Base-by-base conservation (phyloP, 768 basidiomycete species). In the Boletellus sp. region DNA sequence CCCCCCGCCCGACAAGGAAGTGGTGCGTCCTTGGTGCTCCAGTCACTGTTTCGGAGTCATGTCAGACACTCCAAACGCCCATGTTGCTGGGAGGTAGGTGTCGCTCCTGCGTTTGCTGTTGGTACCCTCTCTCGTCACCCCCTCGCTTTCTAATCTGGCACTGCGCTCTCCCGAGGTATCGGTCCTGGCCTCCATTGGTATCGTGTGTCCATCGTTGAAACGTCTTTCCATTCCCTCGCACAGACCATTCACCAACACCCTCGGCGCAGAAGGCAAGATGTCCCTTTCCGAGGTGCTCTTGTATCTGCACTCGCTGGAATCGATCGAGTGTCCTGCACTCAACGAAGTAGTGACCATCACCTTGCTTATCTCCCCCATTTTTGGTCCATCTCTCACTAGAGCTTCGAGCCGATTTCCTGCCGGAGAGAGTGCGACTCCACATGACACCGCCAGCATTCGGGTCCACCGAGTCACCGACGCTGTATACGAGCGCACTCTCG, bases 241-340 rank as follows among this genome's bases (percentile, higher is more conserved):
- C 13, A 45, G 34, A 17, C n/a, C n/a, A 1, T 39, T 47, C 10
- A 26, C n/a, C n/a, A 45, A 34, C 24, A 2, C 36, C 17, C 44
- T 57, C 11, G 53, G 62, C 23, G 26, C 34, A 3, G 34, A 44
- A 32, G 63, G 51, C 15, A 43, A 53, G 22, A 60, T 57, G 41
- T 46, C 63, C 19, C 19, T 65, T 31, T 64, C 62, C 19, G 53
- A 57, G 36, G 51, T 54, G 11, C 41, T 64, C 20, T n/a, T 65
- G 48, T 34, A 46, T 20, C 35, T 65, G 16, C 51, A 50, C 17
- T 48, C 53, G 12, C 39, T 64, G 11, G 44, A 54, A 44, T 50
- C 55, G 4, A 53, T 64, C 12, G 5, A 39, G 9, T 65, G 62
- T 33, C 50, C 53, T 12, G 53, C 53, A 7, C 50, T 66, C 19